phyloP scores from a whole-genome alignment of 176 grass and related monocot species.

The Oryza brachyantha region DNA sequence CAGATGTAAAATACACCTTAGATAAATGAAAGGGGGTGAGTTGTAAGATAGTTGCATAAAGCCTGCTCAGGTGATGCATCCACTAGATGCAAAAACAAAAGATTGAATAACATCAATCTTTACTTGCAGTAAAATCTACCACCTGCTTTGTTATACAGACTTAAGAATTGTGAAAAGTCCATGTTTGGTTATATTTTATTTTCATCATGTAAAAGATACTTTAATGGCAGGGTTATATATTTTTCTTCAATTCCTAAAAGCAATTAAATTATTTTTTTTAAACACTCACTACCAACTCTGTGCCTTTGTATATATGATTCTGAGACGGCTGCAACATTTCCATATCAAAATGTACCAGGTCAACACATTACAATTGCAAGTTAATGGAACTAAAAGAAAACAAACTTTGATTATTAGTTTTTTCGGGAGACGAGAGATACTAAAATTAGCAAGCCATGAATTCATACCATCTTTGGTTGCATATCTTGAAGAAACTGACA shows the following conservation, averaged over 20 bases:
- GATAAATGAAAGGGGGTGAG: too few species aligned
- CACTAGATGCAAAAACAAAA: neutral
- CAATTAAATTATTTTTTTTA: neutral
- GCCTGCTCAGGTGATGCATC: neutral
- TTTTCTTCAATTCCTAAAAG: neutral
- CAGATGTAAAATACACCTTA: too few species aligned
- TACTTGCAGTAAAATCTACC: neutral
- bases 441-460: neutral
- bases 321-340: neutral
- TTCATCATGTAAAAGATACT: neutral
- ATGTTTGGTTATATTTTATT: neutral
- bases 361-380: neutral
- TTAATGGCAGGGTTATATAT: neutral
- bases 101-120: neutral
- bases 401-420: neutral
- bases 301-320: neutral
- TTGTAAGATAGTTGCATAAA: neutral
- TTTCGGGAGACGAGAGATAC: neutral
- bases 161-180: neutral
- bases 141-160: neutral
- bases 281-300: neutral
- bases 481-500: constrained; percentile 41
- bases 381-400: neutral
- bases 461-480: constrained; percentile 56
- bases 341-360: neutral